phyloP scores from a whole-genome alignment of 2,329 filamentous ascomycete genomes.

The Ustilaginoidea virens region DNA sequence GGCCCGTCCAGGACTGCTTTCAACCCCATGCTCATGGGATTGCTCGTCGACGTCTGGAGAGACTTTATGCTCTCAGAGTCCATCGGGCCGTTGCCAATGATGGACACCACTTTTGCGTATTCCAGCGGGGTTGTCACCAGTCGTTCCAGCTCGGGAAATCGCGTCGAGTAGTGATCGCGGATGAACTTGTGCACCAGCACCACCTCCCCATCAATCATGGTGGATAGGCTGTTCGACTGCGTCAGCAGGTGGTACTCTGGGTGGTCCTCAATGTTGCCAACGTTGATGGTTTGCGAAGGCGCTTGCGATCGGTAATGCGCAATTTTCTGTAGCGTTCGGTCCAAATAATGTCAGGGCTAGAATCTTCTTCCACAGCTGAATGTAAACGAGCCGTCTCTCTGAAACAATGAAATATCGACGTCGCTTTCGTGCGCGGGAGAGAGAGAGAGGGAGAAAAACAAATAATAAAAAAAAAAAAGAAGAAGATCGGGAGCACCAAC shows the following conservation, averaged over 20 bases:
- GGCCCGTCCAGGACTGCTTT: conserved; percentile 75
- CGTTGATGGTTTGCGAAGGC: conserved; percentile 44
- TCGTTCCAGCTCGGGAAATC: conserved; percentile 84
- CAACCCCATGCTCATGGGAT: conserved; percentile 60
- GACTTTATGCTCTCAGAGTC: conserved; percentile 66
- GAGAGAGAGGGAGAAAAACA: conserved; percentile 11
- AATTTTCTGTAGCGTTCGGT: conserved; percentile 55
- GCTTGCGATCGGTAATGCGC: conserved; percentile 57
- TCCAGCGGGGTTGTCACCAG: conserved; percentile 85
- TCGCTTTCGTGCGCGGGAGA: conserved; percentile 11
- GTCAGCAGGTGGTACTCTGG: conserved; percentile 82
- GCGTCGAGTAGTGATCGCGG: conserved; percentile 83
- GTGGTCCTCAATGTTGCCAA: conserved; percentile 82
- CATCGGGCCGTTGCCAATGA: conserved; percentile 83
- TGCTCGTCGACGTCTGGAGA: conserved; percentile 62
- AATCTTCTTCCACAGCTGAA: no score
- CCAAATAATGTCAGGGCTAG: conserved; percentile 51
- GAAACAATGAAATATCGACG: conserved; percentile 8
- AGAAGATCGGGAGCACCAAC: conserved; percentile 33
- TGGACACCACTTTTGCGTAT: conserved; percentile 88
- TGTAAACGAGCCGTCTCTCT: conserved; percentile 42
- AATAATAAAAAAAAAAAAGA: background rate
- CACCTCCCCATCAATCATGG: conserved; percentile 85
- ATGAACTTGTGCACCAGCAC: conserved; percentile 92
- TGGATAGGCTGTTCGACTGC: conserved; percentile 78